phyloP scores from a whole-genome alignment of 768 basidiomycete genomes.

The Mycena olivaceomarginata region DNA sequence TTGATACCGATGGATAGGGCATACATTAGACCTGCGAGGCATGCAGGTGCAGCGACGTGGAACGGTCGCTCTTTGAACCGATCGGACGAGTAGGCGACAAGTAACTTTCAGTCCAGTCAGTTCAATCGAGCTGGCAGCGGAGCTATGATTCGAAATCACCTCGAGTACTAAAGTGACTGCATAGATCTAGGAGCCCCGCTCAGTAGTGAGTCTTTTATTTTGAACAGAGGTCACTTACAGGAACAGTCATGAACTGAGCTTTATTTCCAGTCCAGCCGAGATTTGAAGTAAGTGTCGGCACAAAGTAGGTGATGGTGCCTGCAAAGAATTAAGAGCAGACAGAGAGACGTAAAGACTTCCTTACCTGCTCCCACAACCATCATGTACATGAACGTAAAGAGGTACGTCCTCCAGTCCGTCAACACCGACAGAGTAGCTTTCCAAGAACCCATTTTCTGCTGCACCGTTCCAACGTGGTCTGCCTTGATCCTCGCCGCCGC shows the following conservation, averaged over 20 bases:
- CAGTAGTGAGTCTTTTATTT: slow-evolving; percentile 26
- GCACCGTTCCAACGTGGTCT: slow-evolving; percentile 33
- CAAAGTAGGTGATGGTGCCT: slow-evolving; percentile 40
- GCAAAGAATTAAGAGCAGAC: slow-evolving; percentile 22
- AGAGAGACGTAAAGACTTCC: slow-evolving; percentile 21
- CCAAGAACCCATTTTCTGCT: slow-evolving; percentile 38
- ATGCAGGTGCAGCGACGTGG: slow-evolving; percentile 36
- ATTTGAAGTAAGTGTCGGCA: slow-evolving; percentile 37
- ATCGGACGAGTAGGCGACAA: slow-evolving; percentile 38
- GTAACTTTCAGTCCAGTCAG: slow-evolving; percentile 31
- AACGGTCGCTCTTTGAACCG: slow-evolving; percentile 35
- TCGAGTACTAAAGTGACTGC: slow-evolving; percentile 39
- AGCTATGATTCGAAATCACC: slow-evolving; percentile 31
- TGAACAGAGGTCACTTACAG: slow-evolving; percentile 28
- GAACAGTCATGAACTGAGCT: slow-evolving; percentile 40
- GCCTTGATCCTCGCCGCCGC: slow-evolving; percentile 40
- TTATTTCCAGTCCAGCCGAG: slow-evolving; percentile 39
- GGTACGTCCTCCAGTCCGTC: slow-evolving; percentile 39
- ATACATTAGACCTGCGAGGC: slow-evolving; percentile 39
- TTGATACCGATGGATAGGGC: slow-evolving; percentile 39
- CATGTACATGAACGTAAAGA: slow-evolving; percentile 41
- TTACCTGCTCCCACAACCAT: slow-evolving; percentile 39
- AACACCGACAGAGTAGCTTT: slow-evolving; percentile 35
- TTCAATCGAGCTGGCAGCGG: slow-evolving; percentile 22
- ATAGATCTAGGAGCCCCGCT: slow-evolving; percentile 31